Base-by-base conservation (phyloP, 148 eudicot species). In the Diospyros kaki region DNA sequence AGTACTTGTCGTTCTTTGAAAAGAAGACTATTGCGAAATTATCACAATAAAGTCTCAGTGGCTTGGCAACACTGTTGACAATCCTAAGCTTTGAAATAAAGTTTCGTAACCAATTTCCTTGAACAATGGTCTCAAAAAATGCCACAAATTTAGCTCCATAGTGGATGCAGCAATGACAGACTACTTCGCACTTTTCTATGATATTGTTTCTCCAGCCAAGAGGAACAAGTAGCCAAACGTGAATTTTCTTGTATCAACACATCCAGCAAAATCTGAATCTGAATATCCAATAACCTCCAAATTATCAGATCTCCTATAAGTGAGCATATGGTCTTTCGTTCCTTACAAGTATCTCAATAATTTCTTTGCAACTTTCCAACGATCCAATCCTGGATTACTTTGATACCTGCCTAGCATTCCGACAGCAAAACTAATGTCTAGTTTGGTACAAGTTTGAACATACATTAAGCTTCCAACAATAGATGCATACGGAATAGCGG, bases 181-280 rank as follows among this genome's bases (percentile, higher is more conserved):
- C n/a, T n/a, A n/a, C n/a, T n/a, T n/a, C n/a, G n/a, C n/a, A n/a
- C n/a, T n/a, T n/a, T n/a, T n/a, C n/a, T n/a, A 62, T 15, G 60
- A 56, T 9, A 56, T 56, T 56, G 60, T 14, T 15, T 14, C 60
- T 9, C 60, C 12, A 9, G 65, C 65, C 3, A 62, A 28, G 8
- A 62, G 39, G 65, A 62, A 62, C 41, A 62, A n/a, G n/a, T n/a
- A 62, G 3, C 41, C 65, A n/a, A 28, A 62, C 2, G 65, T 62
- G 39, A 15, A 62, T 15, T 62, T 62, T 28, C 39, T 62, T 3
- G 15, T 17, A 10, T 62, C 65, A 2, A 62, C 9, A 28, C n/a
- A 38, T 3, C 65, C 65, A 6, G 41, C 65, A 62, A 62, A 62
- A 62, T 62, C 65, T 17, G 65, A 62, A 28, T 62, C 42, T 62